Evolutionary conservation across 73 alveolate genomes (phyloP).

Genomic region (Paramecium biaurelia): DNA sequence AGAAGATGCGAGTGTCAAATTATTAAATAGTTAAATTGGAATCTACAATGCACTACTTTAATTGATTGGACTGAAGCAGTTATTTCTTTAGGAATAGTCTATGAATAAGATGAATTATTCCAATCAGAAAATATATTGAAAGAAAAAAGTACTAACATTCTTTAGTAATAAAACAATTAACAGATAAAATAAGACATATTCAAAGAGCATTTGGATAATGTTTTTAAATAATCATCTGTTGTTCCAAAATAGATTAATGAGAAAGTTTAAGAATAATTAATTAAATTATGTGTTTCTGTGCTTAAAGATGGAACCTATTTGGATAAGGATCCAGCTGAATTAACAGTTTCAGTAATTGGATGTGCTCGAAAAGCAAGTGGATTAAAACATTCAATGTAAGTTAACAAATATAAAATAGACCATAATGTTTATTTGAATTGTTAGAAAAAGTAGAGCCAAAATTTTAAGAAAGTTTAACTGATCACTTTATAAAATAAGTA

Average conservation of each 20-base stretch:
- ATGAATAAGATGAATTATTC: conserved; percentile 12
- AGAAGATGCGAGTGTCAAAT: conserved; percentile 46
- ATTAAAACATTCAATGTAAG: neutral
- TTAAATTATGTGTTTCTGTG: neutral
- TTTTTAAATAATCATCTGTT: neutral
- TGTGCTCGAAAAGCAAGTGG: conserved; percentile 44
- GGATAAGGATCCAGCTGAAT: conserved; percentile 50
- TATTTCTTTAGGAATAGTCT: conserved; percentile 29
- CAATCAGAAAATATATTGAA: conserved; percentile 44
- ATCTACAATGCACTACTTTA: conserved; percentile 49
- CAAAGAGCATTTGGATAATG: conserved; percentile 1
- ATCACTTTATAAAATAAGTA: neutral
- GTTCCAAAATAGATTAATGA: neutral
- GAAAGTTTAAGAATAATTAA: neutral
- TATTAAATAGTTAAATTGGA: conserved; percentile 52
- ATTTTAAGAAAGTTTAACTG: neutral
- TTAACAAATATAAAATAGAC: neutral
- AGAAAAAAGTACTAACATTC: conserved; percentile 35
- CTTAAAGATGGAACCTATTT: neutral
- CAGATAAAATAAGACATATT: neutral
- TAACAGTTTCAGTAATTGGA: conserved; percentile 15
- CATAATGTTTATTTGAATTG: neutral
- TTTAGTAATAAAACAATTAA: neutral
- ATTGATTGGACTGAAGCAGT: conserved; percentile 56
- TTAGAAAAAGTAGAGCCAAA: neutral